Conservation (phyloP, 2,329 filamentous ascomycete species). For the Rhynchosporium agropyri region DNA sequence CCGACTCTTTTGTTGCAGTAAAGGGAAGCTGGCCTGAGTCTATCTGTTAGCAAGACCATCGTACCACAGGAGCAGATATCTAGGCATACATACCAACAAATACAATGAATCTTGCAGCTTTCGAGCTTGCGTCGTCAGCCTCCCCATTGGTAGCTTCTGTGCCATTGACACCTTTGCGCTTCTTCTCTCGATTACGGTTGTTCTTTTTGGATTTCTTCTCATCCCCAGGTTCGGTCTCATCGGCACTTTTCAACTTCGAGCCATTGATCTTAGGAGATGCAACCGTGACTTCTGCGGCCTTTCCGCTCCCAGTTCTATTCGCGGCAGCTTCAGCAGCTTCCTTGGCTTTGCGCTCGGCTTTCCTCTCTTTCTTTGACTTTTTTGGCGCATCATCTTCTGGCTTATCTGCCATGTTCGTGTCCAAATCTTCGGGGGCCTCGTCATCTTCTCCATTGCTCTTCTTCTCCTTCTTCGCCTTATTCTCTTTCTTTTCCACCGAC, state of each 20-base stretch:
- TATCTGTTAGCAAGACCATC: constrained; percentile 32
- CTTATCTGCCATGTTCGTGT: constrained; percentile 24
- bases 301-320: constrained; percentile 25
- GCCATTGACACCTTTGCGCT: constrained; percentile 32
- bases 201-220: constrained; percentile 45
- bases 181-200: constrained; percentile 43
- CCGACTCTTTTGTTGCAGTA: constrained; percentile 69
- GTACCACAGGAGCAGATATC: constrained; percentile 15
- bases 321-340: constrained; percentile 37
- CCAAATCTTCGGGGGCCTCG: constrained; percentile 1
- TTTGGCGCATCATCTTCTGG: constrained; percentile 32
- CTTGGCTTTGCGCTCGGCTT: constrained; percentile 42
- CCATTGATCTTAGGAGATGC: constrained; percentile 14
- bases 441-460: constrained; percentile 23
- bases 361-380: constrained; percentile 45
- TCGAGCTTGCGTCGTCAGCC: constrained; percentile 25
- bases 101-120: constrained; percentile 66
- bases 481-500: constrained; percentile 23
- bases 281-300: constrained; percentile 12
- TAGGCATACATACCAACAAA: constrained; percentile 64
- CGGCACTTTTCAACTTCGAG: constrained; percentile 13
- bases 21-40: constrained; percentile 81
- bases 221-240: constrained; percentile 25
- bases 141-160: constrained; percentile 24
- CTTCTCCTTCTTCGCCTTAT: constrained; percentile 29